Base-by-base conservation (phyloP, 192 early-diverging fungal species). In the Backusella circina region DNA sequence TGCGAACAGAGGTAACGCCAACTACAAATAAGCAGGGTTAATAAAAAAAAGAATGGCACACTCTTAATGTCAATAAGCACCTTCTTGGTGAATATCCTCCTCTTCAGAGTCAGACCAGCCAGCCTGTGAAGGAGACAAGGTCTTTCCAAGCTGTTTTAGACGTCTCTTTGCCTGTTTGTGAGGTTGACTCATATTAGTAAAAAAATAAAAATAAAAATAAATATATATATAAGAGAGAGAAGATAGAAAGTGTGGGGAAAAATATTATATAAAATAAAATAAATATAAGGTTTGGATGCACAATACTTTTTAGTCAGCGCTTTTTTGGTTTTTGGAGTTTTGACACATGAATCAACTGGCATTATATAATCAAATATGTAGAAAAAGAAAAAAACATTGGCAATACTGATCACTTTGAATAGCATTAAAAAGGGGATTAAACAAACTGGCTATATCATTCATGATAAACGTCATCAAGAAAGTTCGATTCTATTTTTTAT, bases 1-100 rank as follows among this genome's bases (percentile, higher is more conserved):
- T 88, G 33, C 82, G 75, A 64, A 89, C 86, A 30, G 84, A 81
- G 36, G 72, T 83, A 10, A 84, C 76, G 36, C 75, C 78, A 15
- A 83, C 80, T 86, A 73, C 0, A 70, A 5, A 51, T 41, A 47
- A 7, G 70, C 30, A 73, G n/a, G 21, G 36, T 10, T 12, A 47
- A 54, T 8, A 54, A 3, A 32, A 35, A 32, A n/a, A 6, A 67
- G 15, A 41, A 28, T 8, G 39, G 1, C 39, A 15, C 13, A 41
- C 16, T 38, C 37, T 38, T 10, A 38, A 41, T 41, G 39, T 41
- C 7, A 21, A 37, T 30, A 30, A 28, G 23, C 2, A 81, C 79
- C 72, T 71, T 81, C 57, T 65, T 81, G 75, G 50, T 38, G 35
- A 28, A 81, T 36, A 44, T 76, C 74, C 18, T 81, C 79, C 12